These are phyloP conservation scores for Picochlorum costavermella DNA, from an alignment of 139 green algal genomes.

Conservation along the genomic window DNA sequence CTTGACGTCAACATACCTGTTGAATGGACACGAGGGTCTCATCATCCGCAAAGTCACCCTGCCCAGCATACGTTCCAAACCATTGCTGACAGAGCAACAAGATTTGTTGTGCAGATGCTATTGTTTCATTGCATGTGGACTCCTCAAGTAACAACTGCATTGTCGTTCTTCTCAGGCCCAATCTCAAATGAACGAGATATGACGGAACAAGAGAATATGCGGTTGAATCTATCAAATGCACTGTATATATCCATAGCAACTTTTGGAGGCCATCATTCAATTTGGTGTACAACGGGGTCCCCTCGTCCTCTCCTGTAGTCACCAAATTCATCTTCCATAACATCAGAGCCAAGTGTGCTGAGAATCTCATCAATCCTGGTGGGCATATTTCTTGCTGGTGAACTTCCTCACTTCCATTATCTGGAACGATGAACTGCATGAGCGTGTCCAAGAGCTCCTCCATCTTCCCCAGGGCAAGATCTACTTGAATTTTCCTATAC, in stretches of 20 bases:
- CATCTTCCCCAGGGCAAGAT: constrained; percentile 24
- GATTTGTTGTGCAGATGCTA: constrained; percentile 19
- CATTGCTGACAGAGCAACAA: constrained; percentile 12
- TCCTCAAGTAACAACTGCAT: constrained; percentile 31
- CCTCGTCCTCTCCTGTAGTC: constrained; percentile 4
- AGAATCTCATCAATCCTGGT: constrained; percentile 40
- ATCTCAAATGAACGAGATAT: constrained; percentile 50
- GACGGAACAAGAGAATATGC: constrained; percentile 30
- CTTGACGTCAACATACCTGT: not conserved
- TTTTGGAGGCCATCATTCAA: constrained; percentile 23
- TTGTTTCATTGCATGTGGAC: constrained; percentile 14
- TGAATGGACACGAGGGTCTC: constrained; percentile 17
- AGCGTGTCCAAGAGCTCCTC: constrained; percentile 17
- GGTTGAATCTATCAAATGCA: constrained; percentile 32
- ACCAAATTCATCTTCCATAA: constrained; percentile 45
- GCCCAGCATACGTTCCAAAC: constrained; percentile 20
- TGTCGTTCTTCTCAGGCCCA: constrained; percentile 19
- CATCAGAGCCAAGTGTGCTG: constrained; percentile 49
- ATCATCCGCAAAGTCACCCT: constrained; percentile 20
- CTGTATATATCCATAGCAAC: constrained; percentile 26
- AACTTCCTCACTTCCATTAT: not conserved
- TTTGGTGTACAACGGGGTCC: constrained; percentile 13
- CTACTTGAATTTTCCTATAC: constrained; percentile 21
- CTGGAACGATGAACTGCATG: constrained; percentile 24
- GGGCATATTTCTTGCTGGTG: not conserved